Percentiles rank a stretch among this genome's conserved stretches.
Evolutionary conservation across 306 rosid species (phyloP).

Genomic region (Rosa persica): DNA sequence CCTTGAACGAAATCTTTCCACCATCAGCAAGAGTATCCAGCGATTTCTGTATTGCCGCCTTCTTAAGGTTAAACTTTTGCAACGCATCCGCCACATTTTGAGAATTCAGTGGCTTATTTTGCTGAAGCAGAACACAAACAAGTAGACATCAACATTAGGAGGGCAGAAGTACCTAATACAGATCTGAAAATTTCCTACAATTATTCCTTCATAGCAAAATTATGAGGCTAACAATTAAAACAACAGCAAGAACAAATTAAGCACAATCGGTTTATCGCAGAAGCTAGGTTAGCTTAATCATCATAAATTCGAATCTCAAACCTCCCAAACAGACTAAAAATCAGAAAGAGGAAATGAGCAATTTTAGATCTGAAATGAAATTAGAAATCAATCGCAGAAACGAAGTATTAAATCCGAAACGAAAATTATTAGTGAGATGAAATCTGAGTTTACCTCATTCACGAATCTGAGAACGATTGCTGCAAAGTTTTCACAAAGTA

Average conservation of each 20-base stretch:
- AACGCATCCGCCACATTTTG: slow-evolving; percentile 83
- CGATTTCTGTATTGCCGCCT: slow-evolving; percentile 71
- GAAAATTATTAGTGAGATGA: neutral
- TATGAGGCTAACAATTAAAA: neutral
- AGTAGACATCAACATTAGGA: neutral
- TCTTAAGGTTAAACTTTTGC: slow-evolving; percentile 90
- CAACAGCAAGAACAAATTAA: neutral
- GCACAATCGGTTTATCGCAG: neutral
- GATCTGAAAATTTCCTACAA: neutral
- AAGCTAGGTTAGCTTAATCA: neutral
- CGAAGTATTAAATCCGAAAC: neutral
- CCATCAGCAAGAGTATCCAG: slow-evolving; percentile 77
- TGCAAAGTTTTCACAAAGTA: slow-evolving; percentile 33
- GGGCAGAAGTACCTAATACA: neutral
- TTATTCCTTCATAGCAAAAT: neutral
- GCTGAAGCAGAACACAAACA: slow-evolving; percentile 44
- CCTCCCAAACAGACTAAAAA: slow-evolving; percentile 9
- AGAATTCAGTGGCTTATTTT: slow-evolving; percentile 82
- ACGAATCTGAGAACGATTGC: slow-evolving; percentile 88
- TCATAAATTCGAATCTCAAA: neutral
- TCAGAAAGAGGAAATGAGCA: neutral
- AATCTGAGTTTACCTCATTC: slow-evolving; percentile 56
- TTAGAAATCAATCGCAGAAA: neutral
- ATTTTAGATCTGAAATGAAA: neutral
- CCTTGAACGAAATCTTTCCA: slow-evolving; percentile 77